Evolutionary conservation across 139 green algal genomes (phyloP), one percentile per base, ranked within the genome.

Genomic region (Chlorella sp.): DNA sequence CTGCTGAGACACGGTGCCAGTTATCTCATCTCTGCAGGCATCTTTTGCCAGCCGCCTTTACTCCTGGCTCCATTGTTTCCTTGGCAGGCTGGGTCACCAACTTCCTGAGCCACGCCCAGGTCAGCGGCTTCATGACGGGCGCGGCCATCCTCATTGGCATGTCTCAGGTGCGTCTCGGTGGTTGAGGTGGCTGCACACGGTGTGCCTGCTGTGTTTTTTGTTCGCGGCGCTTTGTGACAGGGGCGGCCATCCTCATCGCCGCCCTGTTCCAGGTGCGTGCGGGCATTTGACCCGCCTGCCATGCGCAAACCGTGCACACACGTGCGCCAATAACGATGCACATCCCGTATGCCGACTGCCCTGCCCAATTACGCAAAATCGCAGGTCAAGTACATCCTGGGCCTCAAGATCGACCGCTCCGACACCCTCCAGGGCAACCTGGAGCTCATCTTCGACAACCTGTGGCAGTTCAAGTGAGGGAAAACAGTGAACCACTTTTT

Each of bases 101-200:
- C 80, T 98, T 98, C 83, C 87, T 98, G 36, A 93, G 82, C 5
- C 95, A 98, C 85, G 79, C 92, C 0, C 92, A 97, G 46, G 95
- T 97, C 65, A 91, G 85, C 40, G 95, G 95, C 62, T 98, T 98
- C 94, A 98, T 95, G 64, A 91, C 87, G 2, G 95, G 94, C 19
- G 95, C 95, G 4, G 93, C 95, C n/a, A 93, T 98, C 81, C 95
- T 94, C 81, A 98, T 89, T 36, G 86, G 48, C 24, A 62, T 87
- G 22, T 84, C 72, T 14, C 86, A 89, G 80, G 79, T 84, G 7
- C 11, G 7, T 54, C 46, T 7, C 8, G 11, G n/a, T n/a, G n/a
- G n/a, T n/a, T n/a, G n/a, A n/a, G n/a, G n/a, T n/a, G n/a, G n/a
- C n/a, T n/a, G n/a, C n/a, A n/a, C n/a, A n/a, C n/a, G n/a, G n/a